Conservation (phyloP, 805 yeast species). For the Yarrowia sp. region DNA sequence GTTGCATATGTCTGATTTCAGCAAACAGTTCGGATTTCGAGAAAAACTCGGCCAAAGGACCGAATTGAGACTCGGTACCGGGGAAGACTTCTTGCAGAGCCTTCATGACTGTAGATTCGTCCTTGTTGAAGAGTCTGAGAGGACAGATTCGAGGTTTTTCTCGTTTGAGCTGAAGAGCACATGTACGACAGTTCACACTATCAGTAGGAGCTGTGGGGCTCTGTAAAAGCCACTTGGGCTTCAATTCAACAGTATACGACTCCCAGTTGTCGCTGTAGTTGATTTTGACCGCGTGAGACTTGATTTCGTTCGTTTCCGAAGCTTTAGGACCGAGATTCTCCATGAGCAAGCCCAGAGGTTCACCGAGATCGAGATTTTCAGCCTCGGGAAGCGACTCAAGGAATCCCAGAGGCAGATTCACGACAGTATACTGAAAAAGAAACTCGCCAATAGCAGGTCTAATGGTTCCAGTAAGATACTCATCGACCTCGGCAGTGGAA, state of each 20-base stretch:
- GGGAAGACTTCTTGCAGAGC: neutral
- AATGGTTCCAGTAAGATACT: neutral
- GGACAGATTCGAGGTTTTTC: slow-evolving; percentile 37
- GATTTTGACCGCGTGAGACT: slow-evolving; percentile 20
- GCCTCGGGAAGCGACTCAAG: slow-evolving; percentile 10
- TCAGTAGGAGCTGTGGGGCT: slow-evolving; percentile 43
- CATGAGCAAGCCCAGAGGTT: slow-evolving; percentile 19
- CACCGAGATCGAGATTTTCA: neutral
- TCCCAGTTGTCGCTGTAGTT: neutral
- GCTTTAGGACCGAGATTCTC: slow-evolving; percentile 17
- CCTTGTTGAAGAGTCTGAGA: neutral
- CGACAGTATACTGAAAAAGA: neutral
- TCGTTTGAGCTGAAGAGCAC: slow-evolving; percentile 49
- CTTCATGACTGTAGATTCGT: neutral
- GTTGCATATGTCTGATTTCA: slow-evolving; percentile 1
- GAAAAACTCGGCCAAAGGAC: slow-evolving; percentile 18
- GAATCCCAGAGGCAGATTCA: slow-evolving; percentile 1
- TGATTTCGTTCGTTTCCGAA: neutral
- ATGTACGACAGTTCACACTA: slow-evolving; percentile 52
- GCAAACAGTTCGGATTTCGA: neutral
- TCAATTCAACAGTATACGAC: slow-evolving; percentile 45
- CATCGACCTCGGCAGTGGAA: slow-evolving; percentile 15
- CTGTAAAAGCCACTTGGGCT: slow-evolving; percentile 61
- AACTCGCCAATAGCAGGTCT: neutral
- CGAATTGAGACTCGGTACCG: neutral